A percentile compares a stretch with the other conserved stretches of the same genome.
Conservation (phyloP, 345 rosid species). For the Brassica cretica region DNA sequence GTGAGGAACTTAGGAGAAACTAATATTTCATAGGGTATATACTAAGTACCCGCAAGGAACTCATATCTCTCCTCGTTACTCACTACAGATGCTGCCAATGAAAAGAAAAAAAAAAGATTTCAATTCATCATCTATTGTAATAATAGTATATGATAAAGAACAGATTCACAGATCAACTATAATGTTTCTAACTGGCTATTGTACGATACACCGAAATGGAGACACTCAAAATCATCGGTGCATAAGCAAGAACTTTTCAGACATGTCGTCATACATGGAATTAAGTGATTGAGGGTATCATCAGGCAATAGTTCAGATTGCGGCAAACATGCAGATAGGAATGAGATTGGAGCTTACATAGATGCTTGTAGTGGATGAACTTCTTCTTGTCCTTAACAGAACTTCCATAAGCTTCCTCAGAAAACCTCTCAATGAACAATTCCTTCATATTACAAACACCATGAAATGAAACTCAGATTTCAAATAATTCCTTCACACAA, state of each 20-base stretch:
- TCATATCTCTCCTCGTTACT: conserved; percentile 58
- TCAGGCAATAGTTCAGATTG: neutral
- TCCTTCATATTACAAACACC: conserved; percentile 48
- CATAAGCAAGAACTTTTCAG: neutral
- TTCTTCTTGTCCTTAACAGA: conserved; percentile 57
- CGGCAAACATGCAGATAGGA: neutral
- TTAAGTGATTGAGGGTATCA: neutral
- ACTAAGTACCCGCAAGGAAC: conserved; percentile 66
- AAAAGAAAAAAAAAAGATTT: conserved; percentile 12
- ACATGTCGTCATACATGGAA: neutral
- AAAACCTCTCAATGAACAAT: conserved; percentile 61
- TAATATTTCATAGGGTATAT: neutral
- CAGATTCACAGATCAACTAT: no score
- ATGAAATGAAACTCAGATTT: no score
- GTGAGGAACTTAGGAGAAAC: neutral
- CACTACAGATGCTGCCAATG: conserved; percentile 68
- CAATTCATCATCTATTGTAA: neutral
- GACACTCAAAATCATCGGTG: neutral
- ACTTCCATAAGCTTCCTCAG: conserved; percentile 62
- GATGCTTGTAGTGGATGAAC: conserved; percentile 68
- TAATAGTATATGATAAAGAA: no score
- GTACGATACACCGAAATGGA: neutral
- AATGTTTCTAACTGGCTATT: neutral
- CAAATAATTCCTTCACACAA: no score
- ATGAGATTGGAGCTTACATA: conserved; percentile 45